Evolutionary conservation across 1,284 basidiomycete species (phyloP).

Genomic region (Coniferiporia weirii): DNA sequence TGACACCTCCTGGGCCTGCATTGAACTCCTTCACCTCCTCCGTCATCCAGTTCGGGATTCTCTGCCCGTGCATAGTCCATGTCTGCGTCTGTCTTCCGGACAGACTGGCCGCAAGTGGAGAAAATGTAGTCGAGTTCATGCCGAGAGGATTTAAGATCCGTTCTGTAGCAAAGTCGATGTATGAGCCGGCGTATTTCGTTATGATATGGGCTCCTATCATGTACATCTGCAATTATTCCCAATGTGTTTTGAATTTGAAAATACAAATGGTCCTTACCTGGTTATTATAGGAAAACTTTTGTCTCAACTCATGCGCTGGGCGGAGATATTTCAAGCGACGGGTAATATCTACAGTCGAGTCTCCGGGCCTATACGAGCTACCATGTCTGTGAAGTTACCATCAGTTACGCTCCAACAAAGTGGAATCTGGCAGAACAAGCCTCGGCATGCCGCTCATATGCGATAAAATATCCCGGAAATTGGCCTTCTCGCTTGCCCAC

Average conservation of each 20-base stretch:
- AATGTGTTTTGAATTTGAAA: neutral
- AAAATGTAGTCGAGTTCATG: slow-evolving; percentile 42
- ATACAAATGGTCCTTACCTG: slow-evolving; percentile 25
- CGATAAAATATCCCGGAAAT: slow-evolving; percentile 34
- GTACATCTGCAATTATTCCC: slow-evolving; percentile 25
- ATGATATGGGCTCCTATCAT: slow-evolving; percentile 33
- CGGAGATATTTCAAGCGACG: slow-evolving; percentile 30
- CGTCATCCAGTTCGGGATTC: slow-evolving; percentile 28
- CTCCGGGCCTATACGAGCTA: slow-evolving; percentile 10
- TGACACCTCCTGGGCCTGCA: slow-evolving; percentile 41
- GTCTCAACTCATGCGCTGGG: slow-evolving; percentile 36
- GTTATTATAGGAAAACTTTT: slow-evolving; percentile 42
- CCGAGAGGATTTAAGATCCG: slow-evolving; percentile 39
- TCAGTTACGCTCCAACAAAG: neutral
- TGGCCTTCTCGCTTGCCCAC: slow-evolving; percentile 31
- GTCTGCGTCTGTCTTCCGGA: slow-evolving; percentile 32
- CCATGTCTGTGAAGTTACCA: slow-evolving; percentile 6
- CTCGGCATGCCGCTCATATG: slow-evolving; percentile 22
- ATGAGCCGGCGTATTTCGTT: slow-evolving; percentile 29
- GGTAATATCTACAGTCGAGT: slow-evolving; percentile 4
- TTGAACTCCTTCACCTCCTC: slow-evolving; percentile 23
- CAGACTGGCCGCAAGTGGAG: slow-evolving; percentile 31
- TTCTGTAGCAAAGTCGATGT: slow-evolving; percentile 35
- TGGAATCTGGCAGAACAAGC: slow-evolving; percentile 1
- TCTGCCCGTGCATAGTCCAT: slow-evolving; percentile 21